Percentiles rank a stretch among this genome's conserved stretches.
Evolutionary conservation across 2,329 filamentous ascomycete genomes (phyloP).

Genomic region (Fusarium agapanthi): DNA sequence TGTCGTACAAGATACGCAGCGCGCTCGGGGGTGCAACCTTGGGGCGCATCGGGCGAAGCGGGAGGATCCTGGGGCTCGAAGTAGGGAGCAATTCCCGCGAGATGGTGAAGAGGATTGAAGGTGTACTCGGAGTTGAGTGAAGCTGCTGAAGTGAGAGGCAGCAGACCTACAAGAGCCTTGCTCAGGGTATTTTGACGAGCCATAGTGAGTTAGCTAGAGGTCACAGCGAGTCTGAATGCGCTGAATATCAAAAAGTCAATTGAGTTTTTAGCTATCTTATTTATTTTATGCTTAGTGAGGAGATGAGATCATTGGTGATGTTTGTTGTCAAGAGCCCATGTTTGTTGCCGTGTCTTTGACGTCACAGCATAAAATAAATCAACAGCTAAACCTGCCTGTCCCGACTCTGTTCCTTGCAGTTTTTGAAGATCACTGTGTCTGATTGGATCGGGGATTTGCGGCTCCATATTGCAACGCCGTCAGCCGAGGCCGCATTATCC

Average conservation of each 20-base stretch:
- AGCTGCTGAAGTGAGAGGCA: slow-evolving; percentile 25
- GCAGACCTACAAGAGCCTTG: slow-evolving; percentile 11
- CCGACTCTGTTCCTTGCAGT: slow-evolving; percentile 22
- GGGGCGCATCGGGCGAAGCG: slow-evolving; percentile 49
- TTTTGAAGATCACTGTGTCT: background rate
- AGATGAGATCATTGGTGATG: slow-evolving; percentile 27
- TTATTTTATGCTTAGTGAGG: background rate
- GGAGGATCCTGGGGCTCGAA: slow-evolving; percentile 63
- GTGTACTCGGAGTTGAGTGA: slow-evolving; percentile 56
- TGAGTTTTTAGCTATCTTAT: background rate
- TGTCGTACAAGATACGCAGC: slow-evolving; percentile 67
- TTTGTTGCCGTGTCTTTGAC: slow-evolving; percentile 15
- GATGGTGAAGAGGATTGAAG: slow-evolving; percentile 64
- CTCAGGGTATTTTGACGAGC: slow-evolving; percentile 4
- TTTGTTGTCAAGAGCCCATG: background rate
- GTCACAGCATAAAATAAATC: slow-evolving; percentile 17
- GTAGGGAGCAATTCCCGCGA: slow-evolving; percentile 65
- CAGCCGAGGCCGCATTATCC: slow-evolving; percentile 30
- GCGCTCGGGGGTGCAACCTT: slow-evolving; percentile 59
- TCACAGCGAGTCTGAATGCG: background rate
- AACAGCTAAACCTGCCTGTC: slow-evolving; percentile 19
- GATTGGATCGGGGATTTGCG: slow-evolving; percentile 36
- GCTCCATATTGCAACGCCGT: slow-evolving; percentile 8
- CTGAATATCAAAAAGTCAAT: background rate
- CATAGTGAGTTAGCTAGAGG: slow-evolving; percentile 1